Evolutionary conservation across 768 basidiomycete species (phyloP).

Genomic region (Zangia roseola): DNA sequence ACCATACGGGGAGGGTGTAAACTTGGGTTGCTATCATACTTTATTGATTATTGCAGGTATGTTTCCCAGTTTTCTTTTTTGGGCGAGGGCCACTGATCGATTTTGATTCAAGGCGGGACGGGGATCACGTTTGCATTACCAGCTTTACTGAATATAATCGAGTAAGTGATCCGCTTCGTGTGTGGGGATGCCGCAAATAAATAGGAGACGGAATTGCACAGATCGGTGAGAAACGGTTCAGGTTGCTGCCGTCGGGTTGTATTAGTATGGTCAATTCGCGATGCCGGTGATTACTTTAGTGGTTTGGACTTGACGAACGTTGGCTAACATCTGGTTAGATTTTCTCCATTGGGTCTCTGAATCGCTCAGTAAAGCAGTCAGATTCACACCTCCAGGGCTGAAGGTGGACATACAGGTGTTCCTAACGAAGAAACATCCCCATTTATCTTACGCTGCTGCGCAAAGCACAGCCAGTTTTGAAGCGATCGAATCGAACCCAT

Average conservation of each 20-base stretch:
- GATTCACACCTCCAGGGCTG: conserved; percentile 13
- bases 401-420: conserved; percentile 19
- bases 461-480: conserved; percentile 4
- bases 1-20: conserved; percentile 47
- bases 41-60: conserved; percentile 49
- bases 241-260: conserved; percentile 33
- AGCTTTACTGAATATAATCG: conserved; percentile 41
- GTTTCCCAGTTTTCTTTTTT: neutral
- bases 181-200: neutral
- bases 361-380: conserved; percentile 12
- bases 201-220: neutral
- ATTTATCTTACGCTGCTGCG: neutral
- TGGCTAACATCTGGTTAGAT: conserved; percentile 1
- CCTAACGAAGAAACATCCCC: conserved; percentile 2
- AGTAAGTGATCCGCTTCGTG: conserved; percentile 28
- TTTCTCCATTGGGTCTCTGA: conserved; percentile 12
- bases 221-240: conserved; percentile 16
- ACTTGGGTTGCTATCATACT: conserved; percentile 39
- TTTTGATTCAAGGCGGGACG: conserved; percentile 40
- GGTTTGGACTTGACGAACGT: neutral
- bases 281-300: conserved; percentile 29
- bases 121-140: conserved; percentile 50
- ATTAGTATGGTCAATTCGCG: conserved; percentile 45
- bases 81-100: neutral
- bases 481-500: neutral